Evolutionary conservation across 441 rosid genomes (phyloP), one percentile per base, ranked within the genome.

Genomic region (Theobroma grandiflorum): DNA sequence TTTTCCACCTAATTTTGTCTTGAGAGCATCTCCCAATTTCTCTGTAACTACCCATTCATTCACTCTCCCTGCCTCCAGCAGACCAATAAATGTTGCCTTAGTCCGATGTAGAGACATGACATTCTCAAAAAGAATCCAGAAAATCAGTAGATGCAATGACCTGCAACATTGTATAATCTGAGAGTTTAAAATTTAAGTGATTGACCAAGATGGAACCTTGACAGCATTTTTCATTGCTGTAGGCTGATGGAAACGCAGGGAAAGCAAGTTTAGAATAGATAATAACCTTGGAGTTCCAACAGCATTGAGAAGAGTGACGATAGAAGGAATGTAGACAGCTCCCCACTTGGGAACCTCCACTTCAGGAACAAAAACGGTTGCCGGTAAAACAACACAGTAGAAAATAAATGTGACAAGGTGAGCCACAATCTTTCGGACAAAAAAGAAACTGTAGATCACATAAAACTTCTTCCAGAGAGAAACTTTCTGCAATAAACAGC

Each of bases 41-140:
- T 88, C 87, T 5, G 93, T 90, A 26, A 90, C 93, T 59, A 88
- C 84, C 93, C 93, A 90, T 83, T 90, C 93, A 55, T 90, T 88
- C 63, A 86, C 90, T 82, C 90, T 82, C 31, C 93, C 88, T 4
- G 85, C 85, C 82, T 90, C 91, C 43, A 90, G 68, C 80, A 90
- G 81, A 31, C 91, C 93, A 37, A 87, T 85, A 8, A 90, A 83
- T 8, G 91, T 88, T 20, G 90, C 93, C 84, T 85, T 90, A 37
- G 86, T 90, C 63, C 93, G 81, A 84, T 90, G 93, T 80, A 90
- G 81, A 0, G 90, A 87, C 93, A 90, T 90, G 26, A 90, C 93
- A 42, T 90, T 90, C 84, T 90, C 91, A 40, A 88, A 90, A 1
- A 88, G 82, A 79, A 90, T 87, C 91, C 93, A 90, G 77, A 82